phyloP scores from a whole-genome alignment of 306 rosid species.

The Pterocarpus santalinus region DNA sequence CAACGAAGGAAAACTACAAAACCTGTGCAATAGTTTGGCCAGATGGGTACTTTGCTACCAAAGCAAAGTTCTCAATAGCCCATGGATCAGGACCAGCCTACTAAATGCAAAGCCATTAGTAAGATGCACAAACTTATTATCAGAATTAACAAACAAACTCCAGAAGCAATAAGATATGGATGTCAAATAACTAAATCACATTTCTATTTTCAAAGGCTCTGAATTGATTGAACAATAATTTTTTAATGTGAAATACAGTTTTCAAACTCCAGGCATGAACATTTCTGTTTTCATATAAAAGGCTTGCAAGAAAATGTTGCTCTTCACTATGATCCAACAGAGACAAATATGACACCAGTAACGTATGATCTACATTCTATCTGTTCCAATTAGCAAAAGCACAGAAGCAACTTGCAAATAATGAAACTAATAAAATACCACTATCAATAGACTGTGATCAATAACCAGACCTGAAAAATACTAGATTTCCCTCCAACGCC shows the following conservation, averaged over 20 bases:
- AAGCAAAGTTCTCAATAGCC: constrained; percentile 89
- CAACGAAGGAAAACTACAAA: constrained; percentile 41
- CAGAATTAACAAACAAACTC: constrained; percentile 32
- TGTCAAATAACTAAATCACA: constrained; percentile 30
- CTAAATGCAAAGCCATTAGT: constrained; percentile 47
- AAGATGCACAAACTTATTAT: constrained; percentile 32
- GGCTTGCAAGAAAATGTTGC: background rate
- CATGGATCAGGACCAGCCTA: constrained; percentile 97
- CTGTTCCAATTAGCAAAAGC: background rate
- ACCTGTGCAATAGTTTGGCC: constrained; percentile 87
- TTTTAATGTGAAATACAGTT: constrained; percentile 24
- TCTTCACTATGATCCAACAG: background rate
- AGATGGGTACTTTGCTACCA: constrained; percentile 86
- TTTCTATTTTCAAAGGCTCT: constrained; percentile 1
- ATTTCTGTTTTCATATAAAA: background rate
- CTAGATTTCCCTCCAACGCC: constrained; percentile 95
- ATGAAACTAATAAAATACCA: background rate
- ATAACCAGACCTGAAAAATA: constrained; percentile 88
- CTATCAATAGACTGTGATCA: constrained; percentile 29
- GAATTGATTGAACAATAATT: constrained; percentile 8
- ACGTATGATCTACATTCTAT: background rate
- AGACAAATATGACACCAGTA: constrained; percentile 29
- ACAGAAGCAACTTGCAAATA: background rate
- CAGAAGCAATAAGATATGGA: constrained; percentile 24
- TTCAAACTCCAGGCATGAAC: background rate